Conservation (phyloP, 768 basidiomycete genomes). For the Tephrocybe sp. region DNA sequence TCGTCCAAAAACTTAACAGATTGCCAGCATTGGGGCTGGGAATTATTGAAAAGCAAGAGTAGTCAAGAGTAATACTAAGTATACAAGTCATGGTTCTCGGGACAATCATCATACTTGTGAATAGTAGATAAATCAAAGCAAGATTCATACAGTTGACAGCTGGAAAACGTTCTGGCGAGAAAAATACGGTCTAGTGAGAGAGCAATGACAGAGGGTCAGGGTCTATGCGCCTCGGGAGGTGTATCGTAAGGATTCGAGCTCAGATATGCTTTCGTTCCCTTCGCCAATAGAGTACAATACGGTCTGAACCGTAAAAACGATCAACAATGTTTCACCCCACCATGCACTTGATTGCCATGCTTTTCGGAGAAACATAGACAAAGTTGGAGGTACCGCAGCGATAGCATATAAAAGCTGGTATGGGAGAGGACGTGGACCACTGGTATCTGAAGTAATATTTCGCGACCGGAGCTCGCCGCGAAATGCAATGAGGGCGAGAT, state of each 20-base stretch:
- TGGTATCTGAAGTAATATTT: conserved; percentile 23
- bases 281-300: conserved; percentile 44
- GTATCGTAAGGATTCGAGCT: conserved; percentile 57
- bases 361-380: conserved; percentile 46
- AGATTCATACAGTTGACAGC: too few relatives aligned
- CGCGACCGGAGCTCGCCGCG: conserved; percentile 34
- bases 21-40: too few relatives aligned
- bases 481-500: conserved; percentile 45
- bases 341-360: conserved; percentile 56
- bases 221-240: conserved; percentile 49
- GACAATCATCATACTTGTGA: too few relatives aligned
- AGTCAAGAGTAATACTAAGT: too few relatives aligned
- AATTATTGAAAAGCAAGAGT: too few relatives aligned
- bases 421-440: conserved; percentile 28
- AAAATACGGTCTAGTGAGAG: too few relatives aligned
- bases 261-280: conserved; percentile 46
- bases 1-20: too few relatives aligned
- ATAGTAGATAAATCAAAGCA: too few relatives aligned
- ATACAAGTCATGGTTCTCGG: too few relatives aligned
- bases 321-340: conserved; percentile 46
- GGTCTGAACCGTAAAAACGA: conserved; percentile 46
- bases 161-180: too few relatives aligned
- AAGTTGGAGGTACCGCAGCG: conserved; percentile 47
- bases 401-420: conserved; percentile 29
- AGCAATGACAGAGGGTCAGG: too few relatives aligned